phyloP scores from a whole-genome alignment of 139 green algal species.

The Chlorella vulgaris region DNA sequence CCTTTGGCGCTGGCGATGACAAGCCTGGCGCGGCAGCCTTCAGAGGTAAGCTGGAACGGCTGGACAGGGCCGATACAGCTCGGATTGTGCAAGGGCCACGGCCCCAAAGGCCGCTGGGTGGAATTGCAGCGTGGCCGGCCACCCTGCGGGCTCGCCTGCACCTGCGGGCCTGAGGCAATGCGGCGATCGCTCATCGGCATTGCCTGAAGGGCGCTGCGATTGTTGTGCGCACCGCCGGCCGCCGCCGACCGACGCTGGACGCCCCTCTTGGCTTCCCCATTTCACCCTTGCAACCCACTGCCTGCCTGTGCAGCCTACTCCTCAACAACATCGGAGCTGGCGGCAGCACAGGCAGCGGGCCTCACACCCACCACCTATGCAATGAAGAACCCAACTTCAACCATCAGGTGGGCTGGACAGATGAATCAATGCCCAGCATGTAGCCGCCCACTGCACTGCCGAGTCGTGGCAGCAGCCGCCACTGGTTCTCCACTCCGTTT shows the following conservation, averaged over 20 bases:
- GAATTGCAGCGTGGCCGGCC: no score
- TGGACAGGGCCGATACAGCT: not conserved
- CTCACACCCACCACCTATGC: conserved; percentile 58
- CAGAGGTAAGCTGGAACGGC: not conserved
- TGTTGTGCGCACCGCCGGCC: no score
- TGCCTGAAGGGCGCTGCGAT: no score
- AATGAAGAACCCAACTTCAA: conserved; percentile 75
- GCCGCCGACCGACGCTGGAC: not conserved
- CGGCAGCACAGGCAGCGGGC: conserved; percentile 32
- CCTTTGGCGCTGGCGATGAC: conserved; percentile 19
- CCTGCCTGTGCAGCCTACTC: conserved; percentile 41
- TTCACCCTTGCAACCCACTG: not conserved
- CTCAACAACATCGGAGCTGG: conserved; percentile 16
- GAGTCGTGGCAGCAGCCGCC: not conserved
- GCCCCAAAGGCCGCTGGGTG: no score
- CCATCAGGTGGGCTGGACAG: conserved; percentile 66
- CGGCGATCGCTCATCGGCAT: no score
- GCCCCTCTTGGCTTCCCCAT: not conserved
- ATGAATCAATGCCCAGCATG: no score
- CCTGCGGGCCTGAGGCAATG: no score
- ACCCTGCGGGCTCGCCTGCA: no score
- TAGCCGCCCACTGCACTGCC: no score
- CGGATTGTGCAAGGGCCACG: conserved; percentile 11
- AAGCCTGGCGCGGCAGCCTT: conserved; percentile 23
- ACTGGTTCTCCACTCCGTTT: no score